Evolutionary conservation across 331 rosid species (phyloP), one percentile per base, ranked within the genome.

Genomic region (Quercus tomentella): DNA sequence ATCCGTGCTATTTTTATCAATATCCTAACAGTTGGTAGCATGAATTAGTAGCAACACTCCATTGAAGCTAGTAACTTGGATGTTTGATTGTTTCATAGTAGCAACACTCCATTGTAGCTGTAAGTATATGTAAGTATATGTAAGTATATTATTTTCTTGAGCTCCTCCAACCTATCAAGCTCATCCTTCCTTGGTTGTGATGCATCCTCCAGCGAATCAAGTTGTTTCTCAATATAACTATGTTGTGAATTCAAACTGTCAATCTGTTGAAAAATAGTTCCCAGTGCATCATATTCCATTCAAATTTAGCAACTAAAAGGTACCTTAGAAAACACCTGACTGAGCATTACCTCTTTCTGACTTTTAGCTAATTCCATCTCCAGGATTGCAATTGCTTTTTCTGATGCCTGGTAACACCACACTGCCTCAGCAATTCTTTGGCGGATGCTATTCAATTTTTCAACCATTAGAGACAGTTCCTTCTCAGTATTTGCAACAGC

Each of bases 321-420:
- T 22, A 58, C 52, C 52, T 30, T 56, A 15, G 37, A 75, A 56
- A 68, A 70, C 54, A 65, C 72, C 66, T 69, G 60, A 68, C 20
- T 35, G 79, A 70, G 75, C 61, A 82, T 80, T 77, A 93, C 99
- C 97, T 91, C 96, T 86, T 91, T 92, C 87, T 86, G 92, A 52
- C 87, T 80, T 88, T 95, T 95, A 73, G 97, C 97, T 54, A 92
- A 87, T 67, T 90, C 95, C 97, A 93, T 91, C 84, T 93, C 97
- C 84, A 93, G 80, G 76, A 79, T 86, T 17, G 92, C 79, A 60
- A 91, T 76, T 49, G 84, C 82, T 80, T 90, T 91, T 75, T 89
- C 97, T 25, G 97, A 85, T 71, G 84, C 87, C 84, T 93, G 97
- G 86, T 93, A 89, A 67, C 66, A 74, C 67, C 75, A 26, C 28